A percentile compares a stretch with the other conserved stretches of the same genome.
phyloP scores from a whole-genome alignment of 2,329 filamentous ascomycete species.

The Colletotrichum lindemuthianum region DNA sequence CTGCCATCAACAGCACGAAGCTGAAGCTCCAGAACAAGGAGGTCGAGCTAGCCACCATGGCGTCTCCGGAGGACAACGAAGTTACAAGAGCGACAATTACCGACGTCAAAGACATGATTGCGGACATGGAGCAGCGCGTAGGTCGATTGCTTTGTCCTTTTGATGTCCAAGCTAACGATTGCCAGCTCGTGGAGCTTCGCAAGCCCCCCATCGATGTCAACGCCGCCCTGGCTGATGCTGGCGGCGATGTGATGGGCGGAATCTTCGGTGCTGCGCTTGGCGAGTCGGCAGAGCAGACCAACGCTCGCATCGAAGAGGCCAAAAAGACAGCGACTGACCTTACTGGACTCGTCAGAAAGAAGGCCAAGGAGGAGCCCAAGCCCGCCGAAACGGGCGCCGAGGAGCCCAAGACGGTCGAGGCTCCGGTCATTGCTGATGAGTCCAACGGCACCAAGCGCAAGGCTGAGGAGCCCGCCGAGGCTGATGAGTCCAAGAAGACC shows the following conservation, averaged over 20 bases:
- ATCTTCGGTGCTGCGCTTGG: constrained; percentile 73
- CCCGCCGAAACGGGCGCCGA: constrained; percentile 35
- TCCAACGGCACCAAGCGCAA: constrained; percentile 65
- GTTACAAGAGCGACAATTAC: constrained; percentile 69
- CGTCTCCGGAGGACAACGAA: constrained; percentile 74
- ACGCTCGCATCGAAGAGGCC: constrained; percentile 75
- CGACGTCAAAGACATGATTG: constrained; percentile 81
- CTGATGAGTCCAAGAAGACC: constrained; percentile 46
- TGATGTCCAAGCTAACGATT: background rate
- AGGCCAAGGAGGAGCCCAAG: constrained; percentile 58
- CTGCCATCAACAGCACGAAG: constrained; percentile 77
- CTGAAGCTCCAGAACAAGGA: constrained; percentile 77
- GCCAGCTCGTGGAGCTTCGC: constrained; percentile 74
- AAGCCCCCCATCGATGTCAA: constrained; percentile 69
- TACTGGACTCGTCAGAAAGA: constrained; percentile 78
- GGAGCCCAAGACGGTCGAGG: constrained; percentile 39
- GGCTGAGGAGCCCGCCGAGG: constrained; percentile 54
- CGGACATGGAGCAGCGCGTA: constrained; percentile 81
- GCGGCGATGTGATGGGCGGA: constrained; percentile 62
- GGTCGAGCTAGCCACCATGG: constrained; percentile 69
- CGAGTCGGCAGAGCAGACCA: constrained; percentile 67
- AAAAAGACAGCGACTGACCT: constrained; percentile 80
- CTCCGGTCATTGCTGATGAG: constrained; percentile 38
- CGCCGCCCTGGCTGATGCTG: constrained; percentile 62
- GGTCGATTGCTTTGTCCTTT: constrained; percentile 40